Evolutionary conservation across 768 basidiomycete species (phyloP).

Genomic region (Xerocomellus dryophilus): DNA sequence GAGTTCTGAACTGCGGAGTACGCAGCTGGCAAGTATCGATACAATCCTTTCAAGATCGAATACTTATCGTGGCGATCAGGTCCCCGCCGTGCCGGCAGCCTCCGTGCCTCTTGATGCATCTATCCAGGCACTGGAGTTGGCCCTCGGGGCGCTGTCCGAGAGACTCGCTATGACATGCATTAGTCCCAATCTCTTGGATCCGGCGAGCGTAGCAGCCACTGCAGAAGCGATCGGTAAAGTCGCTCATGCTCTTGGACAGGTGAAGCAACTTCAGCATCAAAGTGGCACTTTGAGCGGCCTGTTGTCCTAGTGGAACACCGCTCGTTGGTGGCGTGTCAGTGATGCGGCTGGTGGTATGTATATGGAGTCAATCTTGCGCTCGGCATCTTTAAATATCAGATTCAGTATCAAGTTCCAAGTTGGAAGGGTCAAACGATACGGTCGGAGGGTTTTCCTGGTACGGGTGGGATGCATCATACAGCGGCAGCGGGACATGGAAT

Average conservation of each 20-base stretch:
- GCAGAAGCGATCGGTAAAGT: constrained; percentile 73
- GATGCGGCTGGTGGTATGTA: constrained; percentile 2
- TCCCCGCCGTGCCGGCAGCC: constrained; percentile 12
- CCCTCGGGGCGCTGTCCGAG: constrained; percentile 50
- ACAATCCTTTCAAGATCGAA: not conserved
- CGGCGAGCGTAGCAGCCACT: constrained; percentile 47
- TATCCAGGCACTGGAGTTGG: constrained; percentile 47
- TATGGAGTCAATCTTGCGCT: not conserved
- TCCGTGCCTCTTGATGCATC: constrained; percentile 29
- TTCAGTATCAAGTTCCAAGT: not conserved
- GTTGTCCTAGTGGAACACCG: constrained; percentile 12
- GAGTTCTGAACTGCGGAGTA: constrained; percentile 14
- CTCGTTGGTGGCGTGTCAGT: constrained; percentile 6
- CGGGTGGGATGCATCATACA: not conserved
- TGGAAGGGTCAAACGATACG: not conserved
- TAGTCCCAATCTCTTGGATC: constrained; percentile 41
- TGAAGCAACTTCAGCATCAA: constrained; percentile 54
- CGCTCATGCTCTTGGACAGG: constrained; percentile 55
- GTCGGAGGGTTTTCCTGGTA: constrained; percentile 1
- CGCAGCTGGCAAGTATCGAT: constrained; percentile 16
- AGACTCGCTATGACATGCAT: constrained; percentile 47
- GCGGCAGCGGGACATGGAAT: not conserved
- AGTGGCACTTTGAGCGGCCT: constrained; percentile 5
- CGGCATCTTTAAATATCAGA: not conserved
- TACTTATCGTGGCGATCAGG: constrained; percentile 15